Conservation (phyloP, 2,329 filamentous ascomycete species). For the Trichophyton rubrum region DNA sequence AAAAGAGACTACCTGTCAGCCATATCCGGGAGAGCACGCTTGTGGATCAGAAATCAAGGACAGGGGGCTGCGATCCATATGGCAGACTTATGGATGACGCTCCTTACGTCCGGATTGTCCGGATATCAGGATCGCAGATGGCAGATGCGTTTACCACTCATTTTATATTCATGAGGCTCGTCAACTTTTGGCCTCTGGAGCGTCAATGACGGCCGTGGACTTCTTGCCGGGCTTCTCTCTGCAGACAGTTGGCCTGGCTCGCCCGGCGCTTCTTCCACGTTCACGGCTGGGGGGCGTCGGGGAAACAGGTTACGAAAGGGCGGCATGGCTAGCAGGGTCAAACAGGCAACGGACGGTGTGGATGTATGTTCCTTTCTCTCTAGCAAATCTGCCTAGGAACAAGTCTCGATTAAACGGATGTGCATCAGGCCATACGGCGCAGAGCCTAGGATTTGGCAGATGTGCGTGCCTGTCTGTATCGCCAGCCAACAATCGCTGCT, state of each 20-base stretch:
- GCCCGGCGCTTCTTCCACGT: conserved; percentile 13
- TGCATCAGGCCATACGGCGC: no score
- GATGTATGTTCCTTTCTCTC: neutral
- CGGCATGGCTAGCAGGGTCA: conserved; percentile 40
- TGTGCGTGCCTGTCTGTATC: no score
- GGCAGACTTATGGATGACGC: neutral
- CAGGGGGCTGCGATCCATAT: neutral
- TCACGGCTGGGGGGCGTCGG: conserved; percentile 36
- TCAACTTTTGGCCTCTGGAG: conserved; percentile 51
- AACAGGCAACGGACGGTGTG: neutral
- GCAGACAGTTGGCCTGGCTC: conserved; percentile 29
- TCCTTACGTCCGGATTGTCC: neutral
- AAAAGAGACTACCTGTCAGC: conserved; percentile 19
- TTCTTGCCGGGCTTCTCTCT: conserved; percentile 44
- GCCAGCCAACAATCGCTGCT: no score
- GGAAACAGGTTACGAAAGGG: conserved; percentile 60
- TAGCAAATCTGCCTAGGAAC: neutral
- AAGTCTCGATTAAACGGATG: no score
- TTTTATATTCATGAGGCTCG: conserved; percentile 62
- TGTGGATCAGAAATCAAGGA: neutral
- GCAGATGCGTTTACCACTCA: conserved; percentile 52
- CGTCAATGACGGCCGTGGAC: conserved; percentile 39
- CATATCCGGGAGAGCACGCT: neutral
- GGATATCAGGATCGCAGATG: neutral
- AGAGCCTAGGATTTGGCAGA: no score